Evolutionary conservation across 2,329 filamentous ascomycete genomes (phyloP).

Genomic region (Incumbomyces delicatus): DNA sequence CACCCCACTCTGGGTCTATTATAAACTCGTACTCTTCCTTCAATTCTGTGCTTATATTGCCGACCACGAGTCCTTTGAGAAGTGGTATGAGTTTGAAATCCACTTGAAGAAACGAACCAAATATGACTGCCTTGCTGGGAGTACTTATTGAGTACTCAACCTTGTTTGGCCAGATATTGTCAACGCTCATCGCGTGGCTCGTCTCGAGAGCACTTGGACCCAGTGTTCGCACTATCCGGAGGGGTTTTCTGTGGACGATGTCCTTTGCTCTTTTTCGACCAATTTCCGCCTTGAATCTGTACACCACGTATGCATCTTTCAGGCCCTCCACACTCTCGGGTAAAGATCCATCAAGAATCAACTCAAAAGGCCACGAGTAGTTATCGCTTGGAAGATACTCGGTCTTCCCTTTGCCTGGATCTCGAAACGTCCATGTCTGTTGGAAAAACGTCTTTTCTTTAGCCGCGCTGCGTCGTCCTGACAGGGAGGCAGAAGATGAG

Average conservation of each 20-base stretch:
- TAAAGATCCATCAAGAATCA: slow-evolving; percentile 56
- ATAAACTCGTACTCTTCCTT: slow-evolving; percentile 67
- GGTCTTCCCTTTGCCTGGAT: slow-evolving; percentile 36
- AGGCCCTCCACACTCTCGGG: slow-evolving; percentile 89
- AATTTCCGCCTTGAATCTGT: slow-evolving; percentile 83
- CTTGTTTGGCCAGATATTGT: slow-evolving; percentile 97
- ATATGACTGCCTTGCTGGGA: slow-evolving; percentile 87
- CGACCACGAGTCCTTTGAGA: slow-evolving; percentile 76
- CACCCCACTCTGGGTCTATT: slow-evolving; percentile 37
- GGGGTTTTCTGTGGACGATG: slow-evolving; percentile 65
- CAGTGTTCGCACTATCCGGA: slow-evolving; percentile 68
- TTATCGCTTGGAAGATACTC: slow-evolving; percentile 60
- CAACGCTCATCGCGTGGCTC: slow-evolving; percentile 81
- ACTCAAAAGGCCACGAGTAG: slow-evolving; percentile 74
- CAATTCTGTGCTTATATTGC: slow-evolving; percentile 70
- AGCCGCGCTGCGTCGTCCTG: slow-evolving; percentile 15
- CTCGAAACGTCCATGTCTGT: slow-evolving; percentile 63
- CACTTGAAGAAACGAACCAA: slow-evolving; percentile 75
- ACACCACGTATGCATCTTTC: slow-evolving; percentile 75
- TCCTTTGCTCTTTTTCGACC: slow-evolving; percentile 86
- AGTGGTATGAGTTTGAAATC: slow-evolving; percentile 82
- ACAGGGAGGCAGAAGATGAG: slow-evolving; percentile 24
- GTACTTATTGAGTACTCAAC: slow-evolving; percentile 90
- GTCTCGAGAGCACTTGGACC: slow-evolving; percentile 68
- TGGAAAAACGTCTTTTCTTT: slow-evolving; percentile 49